These are phyloP conservation scores for Podila clonocystis DNA, from an alignment of 192 early-diverging fungal genomes.

Conservation along the genomic window DNA sequence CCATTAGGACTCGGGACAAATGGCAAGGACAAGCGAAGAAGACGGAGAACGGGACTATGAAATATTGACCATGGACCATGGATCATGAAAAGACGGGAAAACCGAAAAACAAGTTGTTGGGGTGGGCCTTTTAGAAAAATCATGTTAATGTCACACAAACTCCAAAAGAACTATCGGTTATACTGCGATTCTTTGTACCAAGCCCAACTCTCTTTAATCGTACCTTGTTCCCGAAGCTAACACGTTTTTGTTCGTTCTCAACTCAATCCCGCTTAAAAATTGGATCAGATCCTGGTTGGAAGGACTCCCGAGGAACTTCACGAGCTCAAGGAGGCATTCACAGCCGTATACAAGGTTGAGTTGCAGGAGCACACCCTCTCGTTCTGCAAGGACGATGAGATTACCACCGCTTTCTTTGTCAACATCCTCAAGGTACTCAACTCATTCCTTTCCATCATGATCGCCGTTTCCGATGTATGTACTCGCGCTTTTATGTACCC, in stretches of 20 bases:
- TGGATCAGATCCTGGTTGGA: slow-evolving; percentile 37
- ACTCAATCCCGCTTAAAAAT: not conserved
- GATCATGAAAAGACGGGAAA: not conserved
- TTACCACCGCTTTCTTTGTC: slow-evolving; percentile 21
- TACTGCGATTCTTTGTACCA: no score
- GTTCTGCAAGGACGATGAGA: slow-evolving; percentile 14
- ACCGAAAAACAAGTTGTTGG: not conserved
- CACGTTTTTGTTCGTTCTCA: not conserved
- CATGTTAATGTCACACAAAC: not conserved
- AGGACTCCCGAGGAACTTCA: slow-evolving; percentile 31
- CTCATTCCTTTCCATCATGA: not conserved
- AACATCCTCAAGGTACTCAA: slow-evolving; percentile 25
- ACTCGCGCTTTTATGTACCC: not conserved
- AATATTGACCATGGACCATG: no score
- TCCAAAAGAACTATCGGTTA: not conserved
- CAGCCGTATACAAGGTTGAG: slow-evolving; percentile 11
- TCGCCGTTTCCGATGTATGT: no score
- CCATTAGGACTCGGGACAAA: no score
- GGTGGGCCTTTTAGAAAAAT: not conserved
- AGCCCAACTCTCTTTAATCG: not conserved
- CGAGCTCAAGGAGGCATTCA: slow-evolving; percentile 36
- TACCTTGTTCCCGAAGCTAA: no score
- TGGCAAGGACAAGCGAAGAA: no score
- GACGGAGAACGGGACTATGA: no score
- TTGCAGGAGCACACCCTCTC: slow-evolving; percentile 33